Percentiles rank a stretch among this genome's conserved stretches.
phyloP scores from a whole-genome alignment of 2,329 filamentous ascomycete genomes.

The Aspergillus fumigatiaffinis region DNA sequence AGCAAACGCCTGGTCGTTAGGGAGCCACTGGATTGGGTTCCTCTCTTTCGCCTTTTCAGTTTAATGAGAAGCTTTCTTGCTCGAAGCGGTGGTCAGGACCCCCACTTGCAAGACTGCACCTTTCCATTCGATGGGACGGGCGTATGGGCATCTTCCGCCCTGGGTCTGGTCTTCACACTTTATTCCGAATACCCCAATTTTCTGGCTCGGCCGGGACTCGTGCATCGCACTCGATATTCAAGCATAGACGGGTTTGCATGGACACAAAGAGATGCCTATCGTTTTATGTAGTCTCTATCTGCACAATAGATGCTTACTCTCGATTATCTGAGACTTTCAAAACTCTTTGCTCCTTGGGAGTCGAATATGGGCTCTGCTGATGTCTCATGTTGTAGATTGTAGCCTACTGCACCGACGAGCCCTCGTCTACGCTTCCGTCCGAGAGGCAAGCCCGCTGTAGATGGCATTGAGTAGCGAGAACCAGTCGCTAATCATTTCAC shows the following conservation, averaged over 20 bases:
- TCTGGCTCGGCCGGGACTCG: slow-evolving; percentile 1
- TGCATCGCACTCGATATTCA: slow-evolving; percentile 14
- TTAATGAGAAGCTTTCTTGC: background rate
- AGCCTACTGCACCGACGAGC: background rate
- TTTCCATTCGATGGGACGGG: background rate
- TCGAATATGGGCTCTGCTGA: background rate
- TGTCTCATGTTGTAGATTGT: background rate
- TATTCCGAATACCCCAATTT: slow-evolving; percentile 1
- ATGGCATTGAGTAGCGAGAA: no score
- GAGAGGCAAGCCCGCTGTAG: no score
- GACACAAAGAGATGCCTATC: slow-evolving; percentile 7
- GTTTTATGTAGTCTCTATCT: slow-evolving; percentile 7
- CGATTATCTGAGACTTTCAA: background rate
- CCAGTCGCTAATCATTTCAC: background rate
- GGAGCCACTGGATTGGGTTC: slow-evolving; percentile 13
- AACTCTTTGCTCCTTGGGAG: background rate
- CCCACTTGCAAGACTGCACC: background rate
- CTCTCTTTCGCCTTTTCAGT: slow-evolving; percentile 1
- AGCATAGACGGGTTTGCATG: slow-evolving; percentile 17
- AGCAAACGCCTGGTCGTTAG: slow-evolving; percentile 28
- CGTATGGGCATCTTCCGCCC: background rate
- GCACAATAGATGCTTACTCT: slow-evolving; percentile 9
- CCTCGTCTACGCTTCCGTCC: no score
- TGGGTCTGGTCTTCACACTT: slow-evolving; percentile 1
- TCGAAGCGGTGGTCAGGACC: background rate